A percentile compares a stretch with the other conserved stretches of the same genome.
phyloP scores from a whole-genome alignment of 1,139 yeast species.

The Geotrichum siamense region DNA sequence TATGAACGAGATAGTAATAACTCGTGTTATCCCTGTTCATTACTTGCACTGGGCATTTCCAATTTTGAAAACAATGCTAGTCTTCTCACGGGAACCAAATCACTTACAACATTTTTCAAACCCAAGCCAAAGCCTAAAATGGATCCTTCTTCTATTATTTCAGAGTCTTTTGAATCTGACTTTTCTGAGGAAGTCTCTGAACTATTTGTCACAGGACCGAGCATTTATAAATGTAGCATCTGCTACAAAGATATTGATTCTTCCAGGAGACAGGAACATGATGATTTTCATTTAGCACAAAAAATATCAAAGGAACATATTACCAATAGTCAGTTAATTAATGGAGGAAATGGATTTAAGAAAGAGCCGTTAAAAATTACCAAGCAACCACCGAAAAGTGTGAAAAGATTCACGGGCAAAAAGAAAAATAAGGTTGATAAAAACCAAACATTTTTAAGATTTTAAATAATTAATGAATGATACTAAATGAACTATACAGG shows the following conservation, averaged over 20 bases:
- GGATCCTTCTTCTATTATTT: neutral
- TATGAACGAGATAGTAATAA: constrained; percentile 20
- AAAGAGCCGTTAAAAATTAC: neutral
- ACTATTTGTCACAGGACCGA: constrained; percentile 6
- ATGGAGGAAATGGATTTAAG: constrained; percentile 1
- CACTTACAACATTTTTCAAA: constrained; percentile 12
- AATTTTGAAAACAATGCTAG: constrained; percentile 16
- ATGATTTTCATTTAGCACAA: constrained; percentile 40
- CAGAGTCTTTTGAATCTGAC: neutral
- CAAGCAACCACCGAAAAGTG: constrained; percentile 8
- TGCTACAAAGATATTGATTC: constrained; percentile 25
- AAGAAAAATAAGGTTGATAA: constrained; percentile 18
- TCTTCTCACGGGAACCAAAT: constrained; percentile 3
- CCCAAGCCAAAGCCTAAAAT: neutral
- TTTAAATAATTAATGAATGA: constrained; percentile 9
- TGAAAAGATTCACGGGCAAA: constrained; percentile 6
- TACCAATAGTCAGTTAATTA: neutral
- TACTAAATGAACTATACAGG: too few species aligned
- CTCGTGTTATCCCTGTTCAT: constrained; percentile 21
- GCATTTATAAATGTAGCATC: constrained; percentile 24
- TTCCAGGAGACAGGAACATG: constrained; percentile 30
- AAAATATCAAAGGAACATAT: constrained; percentile 29
- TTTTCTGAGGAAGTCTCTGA: constrained; percentile 18
- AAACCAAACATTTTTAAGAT: constrained; percentile 22
- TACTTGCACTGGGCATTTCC: constrained; percentile 22